Base-by-base conservation (phyloP, 2,329 filamentous ascomycete genomes). In the Dryadomyces quercus-mongolicae region DNA sequence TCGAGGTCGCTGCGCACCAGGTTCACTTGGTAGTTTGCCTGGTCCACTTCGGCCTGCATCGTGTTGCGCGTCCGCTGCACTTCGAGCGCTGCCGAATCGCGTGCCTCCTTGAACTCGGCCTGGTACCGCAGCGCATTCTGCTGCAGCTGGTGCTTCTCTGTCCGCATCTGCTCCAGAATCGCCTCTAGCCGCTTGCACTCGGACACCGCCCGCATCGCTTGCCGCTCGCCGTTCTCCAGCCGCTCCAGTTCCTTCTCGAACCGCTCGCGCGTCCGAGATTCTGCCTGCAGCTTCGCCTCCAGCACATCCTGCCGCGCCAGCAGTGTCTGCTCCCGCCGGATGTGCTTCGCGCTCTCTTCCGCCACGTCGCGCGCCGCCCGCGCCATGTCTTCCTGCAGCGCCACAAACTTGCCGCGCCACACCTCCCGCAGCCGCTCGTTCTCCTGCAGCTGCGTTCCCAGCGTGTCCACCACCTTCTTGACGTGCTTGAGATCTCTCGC, bases 321-420 rank as follows among this genome's bases (percentile, higher is more conserved):
- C 60, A 88, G 80, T 56, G 88, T 84, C 60, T 88, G 82, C 65
- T 94, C 88, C 65, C 85, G 85, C 70, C 86, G 86, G 62, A 82
- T 81, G 70, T 86, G 91, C 40, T 80, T 77, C 34, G 85, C 82
- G 65, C 91, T 92, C 65, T 97, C 91, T 62, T 87, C 82, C 21
- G 86, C 83, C 58, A 96, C 82, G 58, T 95, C 85, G 49, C 82
- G 81, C 53, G 88, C 84, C 50, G 89, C 87, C 54, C 75, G 75
- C 36, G 83, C 80, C 85, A 97, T 92, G 61, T 96, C 89, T 59
- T 89, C 81, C 68, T 97, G 91, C 43, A 98, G 74, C 56, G 82
- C 82, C 61, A 92, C 81, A 63, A 96, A 86, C 68, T 93, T 95
- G 66, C 76, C 75, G 60, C 89, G 85, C 80, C 94, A 91, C 57